Evolutionary conservation across 192 early-diverging fungal genomes (phyloP).

Genomic region (Coemansia sp.): DNA sequence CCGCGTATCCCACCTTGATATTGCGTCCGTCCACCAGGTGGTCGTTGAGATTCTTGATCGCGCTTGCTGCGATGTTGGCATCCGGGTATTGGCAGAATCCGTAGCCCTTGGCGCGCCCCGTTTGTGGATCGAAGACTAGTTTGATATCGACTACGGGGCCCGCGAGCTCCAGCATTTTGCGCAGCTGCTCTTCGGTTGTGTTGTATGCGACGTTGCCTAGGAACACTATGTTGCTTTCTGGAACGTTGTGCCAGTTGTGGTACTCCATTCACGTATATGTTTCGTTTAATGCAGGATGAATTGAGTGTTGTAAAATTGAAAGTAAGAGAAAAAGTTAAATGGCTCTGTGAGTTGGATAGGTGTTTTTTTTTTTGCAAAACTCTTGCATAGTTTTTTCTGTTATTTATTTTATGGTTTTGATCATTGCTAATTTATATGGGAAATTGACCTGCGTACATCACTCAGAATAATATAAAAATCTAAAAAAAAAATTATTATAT

Average conservation of each 20-base stretch:
- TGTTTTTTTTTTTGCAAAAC: too few species aligned
- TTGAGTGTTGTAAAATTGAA: too few species aligned
- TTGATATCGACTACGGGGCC: conserved; percentile 80
- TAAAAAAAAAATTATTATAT: too few species aligned
- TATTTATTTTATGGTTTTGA: too few species aligned
- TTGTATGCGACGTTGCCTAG: conserved; percentile 86
- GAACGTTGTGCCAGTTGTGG: conserved; percentile 15
- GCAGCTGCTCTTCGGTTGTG: conserved; percentile 88
- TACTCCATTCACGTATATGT: neutral
- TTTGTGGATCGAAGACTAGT: conserved; percentile 87
- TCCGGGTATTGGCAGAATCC: conserved; percentile 94
- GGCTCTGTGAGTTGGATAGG: too few species aligned
- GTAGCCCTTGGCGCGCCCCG: conserved; percentile 82
- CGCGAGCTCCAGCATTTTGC: conserved; percentile 88
- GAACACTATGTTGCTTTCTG: conserved; percentile 45
- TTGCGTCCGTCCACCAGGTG: conserved; percentile 85
- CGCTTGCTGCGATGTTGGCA: conserved; percentile 87
- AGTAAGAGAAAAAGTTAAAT: too few species aligned
- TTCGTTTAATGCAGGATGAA: conserved; percentile 18
- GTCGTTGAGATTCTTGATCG: conserved; percentile 89
- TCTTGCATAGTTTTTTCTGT: too few species aligned
- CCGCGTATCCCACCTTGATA: conserved; percentile 91
- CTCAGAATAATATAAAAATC: too few species aligned
- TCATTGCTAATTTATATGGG: too few species aligned
- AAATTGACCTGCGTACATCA: too few species aligned